Evolutionary conservation across 805 yeast genomes (phyloP), one percentile per base, ranked within the genome.

Genomic region (Sungouiella blattae): DNA sequence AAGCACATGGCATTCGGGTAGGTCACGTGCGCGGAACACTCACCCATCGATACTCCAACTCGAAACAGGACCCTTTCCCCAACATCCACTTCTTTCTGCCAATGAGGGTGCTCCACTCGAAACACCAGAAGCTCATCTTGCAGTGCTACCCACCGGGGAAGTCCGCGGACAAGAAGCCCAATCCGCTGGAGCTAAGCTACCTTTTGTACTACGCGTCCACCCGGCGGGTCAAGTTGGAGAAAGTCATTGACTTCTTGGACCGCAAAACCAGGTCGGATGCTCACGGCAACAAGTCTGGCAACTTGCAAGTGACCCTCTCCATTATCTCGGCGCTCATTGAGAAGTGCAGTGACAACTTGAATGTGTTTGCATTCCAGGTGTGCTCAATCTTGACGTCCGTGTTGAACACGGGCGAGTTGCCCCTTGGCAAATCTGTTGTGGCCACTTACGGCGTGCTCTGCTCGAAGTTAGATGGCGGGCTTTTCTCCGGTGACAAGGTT

Each of bases 71-170:
- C n/a, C n/a, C n/a, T n/a, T n/a, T n/a, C n/a, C n/a, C n/a, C n/a
- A n/a, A n/a, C n/a, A n/a, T n/a, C n/a, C n/a, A n/a, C n/a, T n/a
- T n/a, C n/a, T n/a, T n/a, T 4, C 28, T 9, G 4, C 13, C 27
- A 22, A 60, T 60, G 63, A 37, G 60, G 7, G 47, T 76, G 21
- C 77, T 78, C 50, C 69, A 71, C 29, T 85, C 95, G 2, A 89
- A 91, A 57, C 98, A 89, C 59, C 97, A 89, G 60, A 80, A 86
- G 53, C 71, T 89, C 52, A 85, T 93, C 25, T 74, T 83, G 33
- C 95, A 87, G 58, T 93, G 98, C 66, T 91, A 91, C 58, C 98
- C 96, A 5, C 76, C 93, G 2, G 96, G 97, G 2, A 73, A 87
- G 41, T 82, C 80, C 6, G 73, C 75, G 5, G 98, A 89, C 53